Evolutionary conservation across 768 basidiomycete species (phyloP), one percentile per base, ranked within the genome.

Genomic region (Calocera viscosa): DNA sequence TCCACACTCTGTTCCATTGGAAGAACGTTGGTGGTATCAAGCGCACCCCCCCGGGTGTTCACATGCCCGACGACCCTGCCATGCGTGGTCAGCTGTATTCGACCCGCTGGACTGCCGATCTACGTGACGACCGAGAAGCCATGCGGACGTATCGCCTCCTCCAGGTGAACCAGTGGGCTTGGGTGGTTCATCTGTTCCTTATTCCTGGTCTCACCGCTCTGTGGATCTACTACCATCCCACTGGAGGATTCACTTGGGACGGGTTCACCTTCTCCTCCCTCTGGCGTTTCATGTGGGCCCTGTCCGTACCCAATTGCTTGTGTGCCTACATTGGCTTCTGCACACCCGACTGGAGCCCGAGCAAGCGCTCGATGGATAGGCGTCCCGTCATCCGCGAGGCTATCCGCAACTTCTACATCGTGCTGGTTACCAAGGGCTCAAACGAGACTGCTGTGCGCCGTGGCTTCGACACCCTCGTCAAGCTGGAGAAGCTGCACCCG

Each of bases 391-490:
- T 67, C 69, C 72, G 73, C 64, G 73, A 74, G 60, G 69, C 72
- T 67, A 74, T 74, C 66, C 70, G 73, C 68, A 74, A 74, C 70
- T 74, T 74, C 72, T 73, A 72, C 72, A 68, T 74, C 70, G 70
- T 73, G 43, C 72, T 74, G 68, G 73, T 74, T 68, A 74, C 73
- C 60, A 74, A 74, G 69, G 73, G 73, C 22, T 74, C 73, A 16
- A 74, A 74, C 70, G 73, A 74, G 65, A 53, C 69, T 10, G 72
- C 73, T 67, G 73, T 74, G 53, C 72, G 73, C 26, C 69, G 73
- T 26, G 73, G 73, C 49, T 74, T 73, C 72, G 70, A 72, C 72
- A 72, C 72, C 70, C 69, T 74, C 33, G 39, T 72, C 69, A 70
- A 71, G 66, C 72, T 74, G 66, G 73, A 74, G 71, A 72, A 73